phyloP scores from a whole-genome alignment of 495 filamentous ascomycete species.

The Poronia punctata region DNA sequence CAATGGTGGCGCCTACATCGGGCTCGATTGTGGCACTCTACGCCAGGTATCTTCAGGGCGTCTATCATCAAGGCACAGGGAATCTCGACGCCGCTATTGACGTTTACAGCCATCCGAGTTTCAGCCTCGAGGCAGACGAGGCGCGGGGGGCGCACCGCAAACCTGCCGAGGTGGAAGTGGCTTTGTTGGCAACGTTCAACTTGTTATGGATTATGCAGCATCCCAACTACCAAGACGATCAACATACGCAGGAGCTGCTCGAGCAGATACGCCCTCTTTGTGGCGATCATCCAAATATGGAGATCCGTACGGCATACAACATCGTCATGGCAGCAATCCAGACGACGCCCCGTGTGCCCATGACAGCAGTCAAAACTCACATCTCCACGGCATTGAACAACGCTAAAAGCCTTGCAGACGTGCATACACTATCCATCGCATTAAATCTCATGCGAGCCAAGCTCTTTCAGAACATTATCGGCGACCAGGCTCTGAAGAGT shows the following conservation, averaged over 20 bases:
- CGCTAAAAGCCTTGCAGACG: constrained; percentile 51
- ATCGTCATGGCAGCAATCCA: constrained; percentile 65
- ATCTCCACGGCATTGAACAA: constrained; percentile 54
- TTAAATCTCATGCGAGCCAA: constrained; percentile 78
- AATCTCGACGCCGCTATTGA: constrained; percentile 56
- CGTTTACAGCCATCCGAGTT: constrained; percentile 54
- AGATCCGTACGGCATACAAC: constrained; percentile 70
- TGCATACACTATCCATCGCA: constrained; percentile 74
- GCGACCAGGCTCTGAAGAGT: constrained; percentile 86
- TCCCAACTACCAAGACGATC: constrained; percentile 43
- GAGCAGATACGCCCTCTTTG: constrained; percentile 61
- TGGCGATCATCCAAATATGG: constrained; percentile 57
- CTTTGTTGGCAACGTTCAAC: constrained; percentile 75
- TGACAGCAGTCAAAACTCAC: constrained; percentile 69
- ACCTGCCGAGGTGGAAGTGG: constrained; percentile 60
- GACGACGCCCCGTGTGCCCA: constrained; percentile 44
- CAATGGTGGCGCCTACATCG: constrained; percentile 23
- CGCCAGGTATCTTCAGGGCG: constrained; percentile 63
- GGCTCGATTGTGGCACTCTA: constrained; percentile 31
- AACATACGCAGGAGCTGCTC: constrained; percentile 49
- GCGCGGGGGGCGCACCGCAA: constrained; percentile 28
- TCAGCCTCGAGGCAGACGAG: constrained; percentile 43
- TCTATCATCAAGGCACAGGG: constrained; percentile 73
- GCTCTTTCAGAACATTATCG: constrained; percentile 80
- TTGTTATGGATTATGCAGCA: constrained; percentile 73